phyloP scores from a whole-genome alignment of 176 grass and related monocot genomes.

The Aegilops umbellulata region DNA sequence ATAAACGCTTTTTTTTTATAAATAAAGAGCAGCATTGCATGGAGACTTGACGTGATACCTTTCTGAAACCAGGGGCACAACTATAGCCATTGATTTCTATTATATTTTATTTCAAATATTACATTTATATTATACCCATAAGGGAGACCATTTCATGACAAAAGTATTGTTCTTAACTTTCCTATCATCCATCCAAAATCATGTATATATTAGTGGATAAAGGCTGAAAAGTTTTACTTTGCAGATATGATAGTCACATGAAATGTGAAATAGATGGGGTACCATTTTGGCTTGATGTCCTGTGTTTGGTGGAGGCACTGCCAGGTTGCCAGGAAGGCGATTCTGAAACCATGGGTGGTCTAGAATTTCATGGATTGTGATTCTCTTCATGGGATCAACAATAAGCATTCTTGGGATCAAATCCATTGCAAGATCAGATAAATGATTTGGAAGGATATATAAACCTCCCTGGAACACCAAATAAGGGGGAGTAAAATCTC shows the following conservation, averaged over 20 bases:
- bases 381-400: too few species aligned
- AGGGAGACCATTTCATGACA: neutral
- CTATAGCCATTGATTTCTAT: neutral
- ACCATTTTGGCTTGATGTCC: slow-evolving; percentile 83
- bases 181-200: neutral
- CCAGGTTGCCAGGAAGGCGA: too few species aligned
- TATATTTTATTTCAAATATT: neutral
- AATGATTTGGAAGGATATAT: too few species aligned
- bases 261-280: neutral
- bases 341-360: too few species aligned
- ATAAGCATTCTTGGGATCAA: too few species aligned
- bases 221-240: neutral
- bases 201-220: neutral
- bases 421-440: too few species aligned
- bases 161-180: neutral
- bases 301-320: slow-evolving; percentile 61
- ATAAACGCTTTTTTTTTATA: neutral
- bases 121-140: neutral
- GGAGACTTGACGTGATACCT: neutral
- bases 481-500: too few species aligned
- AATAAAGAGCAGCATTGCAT: neutral
- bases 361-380: too few species aligned
- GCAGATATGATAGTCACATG: neutral
- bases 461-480: too few species aligned
- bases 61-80: too few species aligned